Evolutionary conservation across 495 filamentous ascomycete genomes (phyloP).

Genomic region (Podospora pseudoanserina): DNA sequence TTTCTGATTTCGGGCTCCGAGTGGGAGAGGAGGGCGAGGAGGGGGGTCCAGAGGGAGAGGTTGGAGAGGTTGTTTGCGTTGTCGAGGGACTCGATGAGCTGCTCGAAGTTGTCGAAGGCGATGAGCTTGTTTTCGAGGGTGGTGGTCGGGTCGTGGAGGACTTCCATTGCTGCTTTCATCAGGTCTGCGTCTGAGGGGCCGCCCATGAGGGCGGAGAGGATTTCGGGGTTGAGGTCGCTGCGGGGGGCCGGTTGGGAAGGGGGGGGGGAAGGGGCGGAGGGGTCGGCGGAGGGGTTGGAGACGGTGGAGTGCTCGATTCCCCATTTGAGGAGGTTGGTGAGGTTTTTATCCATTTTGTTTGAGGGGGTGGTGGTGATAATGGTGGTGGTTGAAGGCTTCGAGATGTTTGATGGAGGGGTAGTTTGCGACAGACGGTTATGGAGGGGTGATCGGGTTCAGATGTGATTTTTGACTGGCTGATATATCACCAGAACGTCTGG

Average conservation of each 20-base stretch:
- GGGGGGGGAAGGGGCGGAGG: constrained; percentile 31
- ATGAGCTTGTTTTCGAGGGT: constrained; percentile 72
- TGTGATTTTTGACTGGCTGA: neutral
- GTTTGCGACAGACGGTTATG: neutral
- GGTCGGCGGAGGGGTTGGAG: constrained; percentile 29
- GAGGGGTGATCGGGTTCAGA: neutral
- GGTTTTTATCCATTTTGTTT: constrained; percentile 41
- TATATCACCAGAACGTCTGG: neutral
- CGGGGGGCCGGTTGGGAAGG: constrained; percentile 24
- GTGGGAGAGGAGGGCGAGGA: constrained; percentile 63
- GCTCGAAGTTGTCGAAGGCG: constrained; percentile 96
- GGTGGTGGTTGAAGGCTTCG: constrained; percentile 8
- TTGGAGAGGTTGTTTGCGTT: constrained; percentile 89
- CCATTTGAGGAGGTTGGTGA: constrained; percentile 85
- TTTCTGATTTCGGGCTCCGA: constrained; percentile 67
- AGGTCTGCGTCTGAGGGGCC: constrained; percentile 82
- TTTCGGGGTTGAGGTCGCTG: constrained; percentile 56
- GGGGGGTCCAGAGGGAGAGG: constrained; percentile 73
- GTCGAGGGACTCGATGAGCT: constrained; percentile 85
- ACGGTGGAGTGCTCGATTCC: constrained; percentile 68
- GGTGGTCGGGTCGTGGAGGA: constrained; percentile 60
- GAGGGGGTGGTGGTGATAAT: constrained; percentile 7
- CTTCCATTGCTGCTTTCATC: constrained; percentile 78
- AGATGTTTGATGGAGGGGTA: neutral
- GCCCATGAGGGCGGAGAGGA: constrained; percentile 68